Percentiles rank a stretch among this genome's conserved stretches.
Conservation (phyloP, 306 rosid genomes). For the Leucaena leucocephala region DNA sequence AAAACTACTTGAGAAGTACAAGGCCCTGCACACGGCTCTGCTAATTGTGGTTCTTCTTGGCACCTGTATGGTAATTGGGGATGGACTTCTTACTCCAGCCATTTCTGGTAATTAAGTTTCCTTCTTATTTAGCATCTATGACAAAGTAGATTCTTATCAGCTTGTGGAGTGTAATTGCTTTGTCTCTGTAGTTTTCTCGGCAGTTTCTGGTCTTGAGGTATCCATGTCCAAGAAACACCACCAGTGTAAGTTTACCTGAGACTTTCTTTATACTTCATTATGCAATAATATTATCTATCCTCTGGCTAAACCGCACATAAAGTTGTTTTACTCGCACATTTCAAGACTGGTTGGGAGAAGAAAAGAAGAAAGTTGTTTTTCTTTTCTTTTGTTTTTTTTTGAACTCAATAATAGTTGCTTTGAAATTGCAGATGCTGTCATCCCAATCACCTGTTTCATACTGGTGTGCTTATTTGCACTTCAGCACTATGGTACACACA, state of each 20-base stretch:
- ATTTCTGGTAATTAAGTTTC: constrained; percentile 71
- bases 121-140: constrained; percentile 12
- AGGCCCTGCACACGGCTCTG: constrained; percentile 77
- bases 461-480: constrained; percentile 95
- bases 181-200: constrained; percentile 77
- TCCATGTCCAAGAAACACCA: constrained; percentile 90
- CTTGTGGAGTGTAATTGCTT: constrained; percentile 24
- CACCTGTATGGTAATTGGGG: constrained; percentile 99
- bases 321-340: background rate
- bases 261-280: background rate
- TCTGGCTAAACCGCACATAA: background rate
- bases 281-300: constrained; percentile 1
- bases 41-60: constrained; percentile 96
- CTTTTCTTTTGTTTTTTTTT: background rate
- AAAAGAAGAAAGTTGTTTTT: background rate
- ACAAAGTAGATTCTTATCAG: constrained; percentile 20
- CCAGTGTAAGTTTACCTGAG: constrained; percentile 65
- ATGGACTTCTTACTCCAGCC: constrained; percentile 96
- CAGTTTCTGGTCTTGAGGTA: constrained; percentile 93
- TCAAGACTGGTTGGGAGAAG: constrained; percentile 1
- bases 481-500: constrained; percentile 98
- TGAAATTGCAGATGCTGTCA: constrained; percentile 85
- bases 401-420: constrained; percentile 14
- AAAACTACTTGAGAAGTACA: constrained; percentile 78
- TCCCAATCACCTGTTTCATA: constrained; percentile 92